Evolutionary conservation across 2,329 filamentous ascomycete species (phyloP).

Genomic region (Botrytis hyacinthi): DNA sequence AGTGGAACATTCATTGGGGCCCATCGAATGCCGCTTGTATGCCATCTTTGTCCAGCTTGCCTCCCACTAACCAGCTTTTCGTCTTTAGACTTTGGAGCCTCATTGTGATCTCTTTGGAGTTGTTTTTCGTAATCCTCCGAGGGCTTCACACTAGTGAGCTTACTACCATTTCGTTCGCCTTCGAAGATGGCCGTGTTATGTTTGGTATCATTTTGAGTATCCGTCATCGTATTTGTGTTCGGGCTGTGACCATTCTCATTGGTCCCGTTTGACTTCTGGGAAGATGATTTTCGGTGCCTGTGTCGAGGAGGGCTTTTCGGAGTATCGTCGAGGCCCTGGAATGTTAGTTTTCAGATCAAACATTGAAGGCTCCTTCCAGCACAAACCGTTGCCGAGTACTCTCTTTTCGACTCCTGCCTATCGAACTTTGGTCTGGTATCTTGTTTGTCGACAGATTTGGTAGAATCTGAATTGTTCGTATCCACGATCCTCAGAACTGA

Average conservation of each 20-base stretch:
- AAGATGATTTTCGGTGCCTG: constrained; percentile 32
- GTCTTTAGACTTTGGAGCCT: constrained; percentile 28
- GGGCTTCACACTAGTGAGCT: constrained; percentile 34
- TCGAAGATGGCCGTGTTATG: constrained; percentile 29
- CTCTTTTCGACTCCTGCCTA: constrained; percentile 32
- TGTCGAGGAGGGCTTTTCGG: constrained; percentile 32
- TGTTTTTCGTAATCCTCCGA: constrained; percentile 27
- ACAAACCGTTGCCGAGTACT: constrained; percentile 35
- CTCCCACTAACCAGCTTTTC: constrained; percentile 34
- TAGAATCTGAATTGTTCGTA: constrained; percentile 23
- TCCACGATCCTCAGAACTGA: constrained; percentile 36
- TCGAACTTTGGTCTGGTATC: constrained; percentile 27
- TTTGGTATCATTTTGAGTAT: constrained; percentile 11
- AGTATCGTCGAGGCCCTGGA: constrained; percentile 36
- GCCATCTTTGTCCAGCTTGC: constrained; percentile 39
- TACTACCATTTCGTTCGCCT: constrained; percentile 26
- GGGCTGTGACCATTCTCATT: constrained; percentile 19
- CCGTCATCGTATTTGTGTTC: constrained; percentile 14
- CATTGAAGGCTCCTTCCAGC: not conserved
- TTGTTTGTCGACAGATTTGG: constrained; percentile 22
- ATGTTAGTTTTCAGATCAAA: constrained; percentile 18
- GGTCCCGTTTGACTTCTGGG: constrained; percentile 30
- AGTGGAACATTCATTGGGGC: constrained; percentile 76
- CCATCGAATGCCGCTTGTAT: constrained; percentile 65
- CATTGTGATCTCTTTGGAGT: constrained; percentile 21